Evolutionary conservation across 2,329 filamentous ascomycete genomes (phyloP).

Genomic region (Aspergillus persii): DNA sequence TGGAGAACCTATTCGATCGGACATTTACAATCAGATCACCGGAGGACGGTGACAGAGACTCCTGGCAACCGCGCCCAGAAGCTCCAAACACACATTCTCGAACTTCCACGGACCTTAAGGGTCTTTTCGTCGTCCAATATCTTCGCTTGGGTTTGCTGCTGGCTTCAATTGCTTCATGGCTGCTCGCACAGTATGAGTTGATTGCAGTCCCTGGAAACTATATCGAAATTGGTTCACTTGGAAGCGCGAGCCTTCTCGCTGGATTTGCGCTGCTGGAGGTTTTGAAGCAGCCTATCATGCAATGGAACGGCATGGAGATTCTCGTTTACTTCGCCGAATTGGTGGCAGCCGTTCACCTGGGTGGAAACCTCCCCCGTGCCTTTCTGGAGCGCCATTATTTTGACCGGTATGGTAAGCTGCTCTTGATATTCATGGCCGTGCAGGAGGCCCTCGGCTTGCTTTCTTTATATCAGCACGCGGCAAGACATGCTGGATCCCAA

Average conservation of each 20-base stretch:
- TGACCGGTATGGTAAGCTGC: constrained; percentile 38
- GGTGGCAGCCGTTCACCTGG: constrained; percentile 37
- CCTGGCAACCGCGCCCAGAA: constrained; percentile 18
- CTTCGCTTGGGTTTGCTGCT: constrained; percentile 31
- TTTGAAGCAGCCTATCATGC: constrained; percentile 34
- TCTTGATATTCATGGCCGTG: constrained; percentile 39
- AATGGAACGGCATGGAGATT: constrained; percentile 42
- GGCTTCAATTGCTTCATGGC: constrained; percentile 32
- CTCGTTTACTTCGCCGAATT: constrained; percentile 39
- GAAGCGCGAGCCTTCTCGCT: constrained; percentile 39
- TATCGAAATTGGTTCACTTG: constrained; percentile 38
- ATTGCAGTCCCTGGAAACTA: constrained; percentile 36
- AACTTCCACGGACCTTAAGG: constrained; percentile 11
- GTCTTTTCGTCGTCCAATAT: constrained; percentile 25
- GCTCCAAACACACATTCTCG: constrained; percentile 4
- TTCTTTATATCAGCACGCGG: constrained; percentile 20
- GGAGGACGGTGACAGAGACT: constrained; percentile 23
- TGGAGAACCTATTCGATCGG: constrained; percentile 47
- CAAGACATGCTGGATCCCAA: neutral
- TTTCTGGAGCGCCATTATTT: constrained; percentile 34
- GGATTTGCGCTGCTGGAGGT: constrained; percentile 41
- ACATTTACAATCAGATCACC: constrained; percentile 41
- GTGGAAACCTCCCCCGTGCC: constrained; percentile 32
- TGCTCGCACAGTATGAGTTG: constrained; percentile 29
- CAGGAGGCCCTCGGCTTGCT: constrained; percentile 38